Evolutionary conservation across 2,329 filamentous ascomycete species (phyloP).

Genomic region (Fusarium sp.): DNA sequence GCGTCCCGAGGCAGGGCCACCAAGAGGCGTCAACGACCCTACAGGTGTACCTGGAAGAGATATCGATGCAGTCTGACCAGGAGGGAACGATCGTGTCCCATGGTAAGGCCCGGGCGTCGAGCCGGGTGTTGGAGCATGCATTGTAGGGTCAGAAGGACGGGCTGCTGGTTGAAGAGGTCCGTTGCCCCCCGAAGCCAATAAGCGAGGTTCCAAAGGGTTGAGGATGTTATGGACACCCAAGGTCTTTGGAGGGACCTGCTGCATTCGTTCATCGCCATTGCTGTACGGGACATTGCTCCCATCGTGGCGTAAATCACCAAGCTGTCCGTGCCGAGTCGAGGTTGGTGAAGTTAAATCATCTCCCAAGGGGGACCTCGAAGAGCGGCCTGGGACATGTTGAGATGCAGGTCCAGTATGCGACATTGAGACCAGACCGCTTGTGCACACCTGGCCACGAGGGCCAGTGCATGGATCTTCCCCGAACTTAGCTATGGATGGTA

Average conservation of each 20-base stretch:
- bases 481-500: constrained; percentile 35
- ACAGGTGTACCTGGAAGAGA: constrained; percentile 53
- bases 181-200: constrained; percentile 33
- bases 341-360: constrained; percentile 47
- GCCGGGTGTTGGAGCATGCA: constrained; percentile 26
- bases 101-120: constrained; percentile 41
- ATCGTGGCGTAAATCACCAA: constrained; percentile 42
- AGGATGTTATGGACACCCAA: constrained; percentile 55
- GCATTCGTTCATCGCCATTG: constrained; percentile 41
- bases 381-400: constrained; percentile 65
- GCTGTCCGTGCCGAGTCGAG: constrained; percentile 38
- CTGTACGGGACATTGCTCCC: constrained; percentile 35
- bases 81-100: constrained; percentile 42
- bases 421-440: constrained; percentile 72
- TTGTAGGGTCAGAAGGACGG: constrained; percentile 38
- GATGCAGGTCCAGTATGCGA: constrained; percentile 70
- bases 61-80: constrained; percentile 46
- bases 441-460: constrained; percentile 61
- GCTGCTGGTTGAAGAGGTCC: constrained; percentile 20
- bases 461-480: constrained; percentile 67
- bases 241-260: constrained; percentile 43
- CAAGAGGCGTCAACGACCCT: constrained; percentile 44
- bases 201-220: constrained; percentile 52
- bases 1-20: constrained; percentile 49
- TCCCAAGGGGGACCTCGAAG: constrained; percentile 58